Base-by-base conservation (phyloP, 2,329 filamentous ascomycete species). In the Botryotinia globosa region DNA sequence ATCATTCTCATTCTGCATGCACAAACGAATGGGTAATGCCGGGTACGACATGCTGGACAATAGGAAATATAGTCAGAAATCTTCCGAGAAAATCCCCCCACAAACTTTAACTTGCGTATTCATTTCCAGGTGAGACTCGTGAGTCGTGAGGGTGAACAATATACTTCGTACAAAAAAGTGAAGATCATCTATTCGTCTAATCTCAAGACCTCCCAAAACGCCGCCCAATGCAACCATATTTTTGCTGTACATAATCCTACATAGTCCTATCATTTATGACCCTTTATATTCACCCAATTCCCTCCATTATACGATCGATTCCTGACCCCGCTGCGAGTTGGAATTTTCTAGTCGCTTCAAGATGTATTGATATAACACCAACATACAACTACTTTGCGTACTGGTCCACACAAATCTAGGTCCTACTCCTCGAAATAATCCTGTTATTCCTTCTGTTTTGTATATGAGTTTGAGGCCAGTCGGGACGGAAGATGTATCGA, bases 361-460 rank as follows among this genome's bases (percentile, higher is more conserved):
- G 72, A 98, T 85, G 74, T 91, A 92, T 84, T 98, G 95, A 82
- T 98, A 98, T 81, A 98, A 85, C 78, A 98, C 94, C 80, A 98
- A 85, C 95, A 98, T 98, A 76, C 94, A 97, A 59, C 94, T 93
- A 80, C 93, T 97, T 84, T 99, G 96, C 73, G 98, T 93, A 79
- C 95, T 97, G 34, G 96, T 99, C 96, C 96, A 99, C 22, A 98
- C 93, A 73, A 91, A 91, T 71, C 96, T 89, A 2, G 96, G 96
- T 0, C 95, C 95, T 2, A 99, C 95, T 39, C 96, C 96, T 73
- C 96, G 89, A 83, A 99, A 99, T 90, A 94, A 97, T 1, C 96
- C 97, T 3, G 88, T 88, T 25, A 98, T 78, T 1, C 96, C 96
- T 83, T 99, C 96, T 9, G 92, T 93, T 77, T 88, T 90, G 83